A percentile compares a stretch with the other conserved stretches of the same genome.
Conservation (phyloP, 2,329 filamentous ascomycete genomes). For the Nakataea oryzae region DNA sequence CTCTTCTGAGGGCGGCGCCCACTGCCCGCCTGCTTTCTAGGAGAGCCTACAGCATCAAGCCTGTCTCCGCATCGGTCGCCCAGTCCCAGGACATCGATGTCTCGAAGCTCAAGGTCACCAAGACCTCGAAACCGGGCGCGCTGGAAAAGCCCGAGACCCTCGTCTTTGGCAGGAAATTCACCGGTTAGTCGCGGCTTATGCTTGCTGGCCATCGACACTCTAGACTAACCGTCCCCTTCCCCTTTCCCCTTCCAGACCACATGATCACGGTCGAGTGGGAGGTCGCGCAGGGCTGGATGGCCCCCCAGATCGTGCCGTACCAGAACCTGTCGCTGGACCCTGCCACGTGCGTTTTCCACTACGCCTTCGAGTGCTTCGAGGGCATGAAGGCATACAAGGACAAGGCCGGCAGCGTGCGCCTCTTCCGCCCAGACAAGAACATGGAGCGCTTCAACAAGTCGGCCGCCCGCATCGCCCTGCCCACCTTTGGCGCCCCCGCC, state of each 20-base stretch:
- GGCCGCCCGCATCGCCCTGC: constrained; percentile 80
- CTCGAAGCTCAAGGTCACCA: constrained; percentile 63
- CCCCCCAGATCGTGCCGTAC: constrained; percentile 80
- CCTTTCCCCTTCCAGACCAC: constrained; percentile 54
- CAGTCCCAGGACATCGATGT: constrained; percentile 63
- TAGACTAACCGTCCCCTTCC: background rate
- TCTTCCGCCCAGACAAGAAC: constrained; percentile 94
- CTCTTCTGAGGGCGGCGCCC: constrained; percentile 6
- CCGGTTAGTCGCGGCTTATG: constrained; percentile 46
- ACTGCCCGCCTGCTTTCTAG: constrained; percentile 22
- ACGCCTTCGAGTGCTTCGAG: constrained; percentile 96
- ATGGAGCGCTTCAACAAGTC: constrained; percentile 93
- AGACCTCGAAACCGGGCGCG: constrained; percentile 65
- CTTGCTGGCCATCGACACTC: background rate
- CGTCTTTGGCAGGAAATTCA: constrained; percentile 84
- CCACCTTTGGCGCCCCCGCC: constrained; percentile 65
- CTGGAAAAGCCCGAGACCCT: constrained; percentile 69
- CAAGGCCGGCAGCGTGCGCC: constrained; percentile 61
- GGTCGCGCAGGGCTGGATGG: constrained; percentile 69
- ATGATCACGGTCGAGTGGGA: constrained; percentile 97
- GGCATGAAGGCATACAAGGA: constrained; percentile 99
- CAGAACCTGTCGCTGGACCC: constrained; percentile 96
- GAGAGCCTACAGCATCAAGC: constrained; percentile 43
- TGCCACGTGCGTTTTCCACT: constrained; percentile 95
- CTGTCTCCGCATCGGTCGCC: constrained; percentile 33